Evolutionary conservation across 768 basidiomycete genomes (phyloP).

Genomic region (Mycena galopus): DNA sequence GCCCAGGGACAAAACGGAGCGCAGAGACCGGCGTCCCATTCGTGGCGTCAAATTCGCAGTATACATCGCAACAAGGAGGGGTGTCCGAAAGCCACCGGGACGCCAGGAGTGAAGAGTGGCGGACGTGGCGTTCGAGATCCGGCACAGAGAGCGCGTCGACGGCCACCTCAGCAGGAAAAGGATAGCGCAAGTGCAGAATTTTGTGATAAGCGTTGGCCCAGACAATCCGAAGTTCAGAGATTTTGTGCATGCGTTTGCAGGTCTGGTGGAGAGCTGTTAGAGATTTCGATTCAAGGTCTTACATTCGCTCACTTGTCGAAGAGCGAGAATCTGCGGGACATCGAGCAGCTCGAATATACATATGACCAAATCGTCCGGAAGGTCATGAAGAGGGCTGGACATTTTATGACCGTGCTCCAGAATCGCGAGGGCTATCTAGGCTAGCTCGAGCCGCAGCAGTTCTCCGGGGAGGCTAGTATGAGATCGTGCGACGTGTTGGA

Average conservation of each 20-base stretch:
- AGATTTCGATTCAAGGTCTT: background rate
- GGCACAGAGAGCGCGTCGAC: slow-evolving; percentile 52
- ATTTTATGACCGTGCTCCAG: too few species aligned
- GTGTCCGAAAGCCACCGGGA: slow-evolving; percentile 58
- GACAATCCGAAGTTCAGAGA: slow-evolving; percentile 65
- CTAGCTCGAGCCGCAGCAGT: background rate
- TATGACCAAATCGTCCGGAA: slow-evolving; percentile 26
- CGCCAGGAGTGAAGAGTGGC: slow-evolving; percentile 60
- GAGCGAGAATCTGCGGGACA: slow-evolving; percentile 14
- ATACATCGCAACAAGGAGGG: slow-evolving; percentile 29
- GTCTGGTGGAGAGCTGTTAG: slow-evolving; percentile 53
- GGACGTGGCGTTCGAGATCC: slow-evolving; percentile 61
- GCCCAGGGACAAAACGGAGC: slow-evolving; percentile 65
- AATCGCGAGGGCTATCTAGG: too few species aligned
- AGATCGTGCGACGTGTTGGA: too few species aligned
- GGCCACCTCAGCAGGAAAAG: slow-evolving; percentile 56
- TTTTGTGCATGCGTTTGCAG: slow-evolving; percentile 58
- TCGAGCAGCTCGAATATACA: slow-evolving; percentile 11
- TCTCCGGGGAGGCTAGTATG: too few species aligned
- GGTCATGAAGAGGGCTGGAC: background rate
- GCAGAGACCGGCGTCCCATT: slow-evolving; percentile 62
- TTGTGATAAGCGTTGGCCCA: slow-evolving; percentile 68
- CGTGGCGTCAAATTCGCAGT: slow-evolving; percentile 46
- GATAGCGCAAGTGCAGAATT: slow-evolving; percentile 61
- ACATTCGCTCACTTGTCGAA: slow-evolving; percentile 16